Evolutionary conservation across 73 alveolate species (phyloP), one percentile per base, ranked within the genome.

Genomic region (Loxodes magnus): DNA sequence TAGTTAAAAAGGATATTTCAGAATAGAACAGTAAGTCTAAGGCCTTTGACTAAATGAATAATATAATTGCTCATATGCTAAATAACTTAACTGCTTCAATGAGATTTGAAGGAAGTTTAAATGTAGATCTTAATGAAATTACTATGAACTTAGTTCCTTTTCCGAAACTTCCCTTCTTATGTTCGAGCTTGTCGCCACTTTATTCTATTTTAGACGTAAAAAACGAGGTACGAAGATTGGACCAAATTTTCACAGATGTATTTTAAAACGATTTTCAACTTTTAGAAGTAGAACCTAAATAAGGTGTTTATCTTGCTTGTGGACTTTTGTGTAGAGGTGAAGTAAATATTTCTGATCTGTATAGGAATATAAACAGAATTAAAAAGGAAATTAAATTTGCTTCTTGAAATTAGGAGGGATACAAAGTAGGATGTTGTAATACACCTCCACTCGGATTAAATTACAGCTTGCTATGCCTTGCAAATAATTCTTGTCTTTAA

Each of bases 81-180:
- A 92, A 95, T 78, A 93, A 92, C 70, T 63, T 96, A 65, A 96
- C 99, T n/a, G 73, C 99, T 57, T 94, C 99, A 2, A 96, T 96
- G 99, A 50, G 99, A 55, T 96, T 96, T 56, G 99, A 96, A 67
- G 99, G 99, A 4, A 93, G 96, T 22, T 64, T 96, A 35, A 91
- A 91, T 66, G 98, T 90, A 21, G 99, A 91, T 77, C 67, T 91
- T 59, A 96, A 96, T 59, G 99, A 96, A 74, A 96, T 96, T 62
- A 94, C 99, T 0, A 96, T 96, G 99, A 96, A 96, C 66, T 67
- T 96, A 61, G 99, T 96, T 10, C 99, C 99, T 0, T 96, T 74
- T 74, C 99, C 99, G 20, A 81, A 92, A 35, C 75, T 92, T 74
- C 99, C 90, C 55, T 94, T 93, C 82, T 83, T 96, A 24, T 61